Percentiles rank a stretch among this genome's conserved stretches.
Evolutionary conservation across 805 yeast genomes (phyloP).

Genomic region (Pichia rugopelliculosa): DNA sequence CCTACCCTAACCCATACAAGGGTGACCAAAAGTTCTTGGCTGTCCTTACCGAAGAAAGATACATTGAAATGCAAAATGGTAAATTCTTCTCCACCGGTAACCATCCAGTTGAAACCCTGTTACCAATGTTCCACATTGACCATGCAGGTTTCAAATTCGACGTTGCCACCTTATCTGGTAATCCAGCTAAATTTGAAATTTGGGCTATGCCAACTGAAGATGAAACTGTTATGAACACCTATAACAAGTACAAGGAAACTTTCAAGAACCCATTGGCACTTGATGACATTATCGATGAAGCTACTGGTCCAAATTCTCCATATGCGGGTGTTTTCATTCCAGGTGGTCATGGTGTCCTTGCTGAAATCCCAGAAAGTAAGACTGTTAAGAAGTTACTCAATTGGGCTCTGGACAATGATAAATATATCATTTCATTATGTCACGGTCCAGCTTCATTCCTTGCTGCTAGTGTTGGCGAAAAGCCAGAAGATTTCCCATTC

Average conservation of each 20-base stretch:
- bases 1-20: conserved; percentile 4
- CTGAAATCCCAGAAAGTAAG: conserved; percentile 6
- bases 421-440: conserved; percentile 7
- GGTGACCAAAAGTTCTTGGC: conserved; percentile 4
- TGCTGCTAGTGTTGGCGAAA: conserved; percentile 3
- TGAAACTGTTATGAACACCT: conserved; percentile 4
- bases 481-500: conserved; percentile 7
- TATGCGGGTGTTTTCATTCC: conserved; percentile 11
- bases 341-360: conserved; percentile 10
- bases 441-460: conserved; percentile 10
- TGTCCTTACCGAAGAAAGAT: conserved; percentile 10
- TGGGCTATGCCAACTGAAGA: conserved; percentile 13
- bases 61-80: conserved; percentile 6
- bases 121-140: conserved; percentile 10
- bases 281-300: conserved; percentile 2
- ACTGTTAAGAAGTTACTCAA: conserved; percentile 4
- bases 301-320: background rate
- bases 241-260: background rate
- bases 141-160: conserved; percentile 9
- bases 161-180: conserved; percentile 9
- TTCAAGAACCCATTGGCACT: conserved; percentile 1
- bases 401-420: conserved; percentile 8
- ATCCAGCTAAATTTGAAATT: conserved; percentile 8
- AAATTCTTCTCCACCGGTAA: conserved; percentile 10
- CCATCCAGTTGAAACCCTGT: conserved; percentile 10